Conservation (phyloP, 352 stramenopile genomes). For the Phytopythium sindhum region DNA sequence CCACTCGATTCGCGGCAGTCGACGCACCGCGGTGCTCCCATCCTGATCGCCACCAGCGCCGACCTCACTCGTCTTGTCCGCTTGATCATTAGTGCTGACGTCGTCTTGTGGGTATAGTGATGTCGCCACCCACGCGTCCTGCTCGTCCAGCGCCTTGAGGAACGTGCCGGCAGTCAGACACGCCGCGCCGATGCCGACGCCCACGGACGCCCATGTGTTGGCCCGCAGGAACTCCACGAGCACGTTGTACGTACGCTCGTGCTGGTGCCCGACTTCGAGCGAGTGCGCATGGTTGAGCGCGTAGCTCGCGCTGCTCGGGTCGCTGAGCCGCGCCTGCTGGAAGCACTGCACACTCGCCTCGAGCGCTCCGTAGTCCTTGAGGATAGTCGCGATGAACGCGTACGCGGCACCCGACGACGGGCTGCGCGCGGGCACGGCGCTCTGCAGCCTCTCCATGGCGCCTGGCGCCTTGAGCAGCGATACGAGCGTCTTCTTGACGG, state of each 20-base stretch:
- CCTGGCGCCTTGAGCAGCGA: constrained; percentile 28
- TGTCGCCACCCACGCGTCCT: constrained; percentile 14
- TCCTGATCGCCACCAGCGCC: not conserved
- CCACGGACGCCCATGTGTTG: constrained; percentile 36
- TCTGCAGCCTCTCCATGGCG: constrained; percentile 39
- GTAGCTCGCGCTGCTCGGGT: constrained; percentile 48
- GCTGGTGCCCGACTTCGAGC: constrained; percentile 40
- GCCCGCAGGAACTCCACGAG: constrained; percentile 35
- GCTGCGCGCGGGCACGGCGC: constrained; percentile 28
- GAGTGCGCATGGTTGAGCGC: constrained; percentile 65
- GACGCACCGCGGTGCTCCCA: not conserved
- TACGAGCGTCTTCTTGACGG: constrained; percentile 53
- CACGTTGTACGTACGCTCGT: constrained; percentile 40
- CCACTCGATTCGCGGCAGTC: constrained; percentile 23
- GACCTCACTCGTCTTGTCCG: not conserved
- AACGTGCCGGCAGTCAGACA: constrained; percentile 28
- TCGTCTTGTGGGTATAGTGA: not conserved
- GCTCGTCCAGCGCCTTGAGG: constrained; percentile 23
- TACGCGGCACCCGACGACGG: constrained; percentile 57
- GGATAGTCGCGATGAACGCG: constrained; percentile 68
- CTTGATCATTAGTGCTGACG: not conserved
- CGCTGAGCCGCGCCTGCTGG: constrained; percentile 34
- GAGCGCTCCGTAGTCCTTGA: constrained; percentile 66
- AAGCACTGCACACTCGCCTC: constrained; percentile 56
- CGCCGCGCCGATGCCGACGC: constrained; percentile 6